These are phyloP conservation scores for Aspergillus pseudoglaucus DNA, from an alignment of 2,329 filamentous ascomycete genomes.

Conservation along the genomic window DNA sequence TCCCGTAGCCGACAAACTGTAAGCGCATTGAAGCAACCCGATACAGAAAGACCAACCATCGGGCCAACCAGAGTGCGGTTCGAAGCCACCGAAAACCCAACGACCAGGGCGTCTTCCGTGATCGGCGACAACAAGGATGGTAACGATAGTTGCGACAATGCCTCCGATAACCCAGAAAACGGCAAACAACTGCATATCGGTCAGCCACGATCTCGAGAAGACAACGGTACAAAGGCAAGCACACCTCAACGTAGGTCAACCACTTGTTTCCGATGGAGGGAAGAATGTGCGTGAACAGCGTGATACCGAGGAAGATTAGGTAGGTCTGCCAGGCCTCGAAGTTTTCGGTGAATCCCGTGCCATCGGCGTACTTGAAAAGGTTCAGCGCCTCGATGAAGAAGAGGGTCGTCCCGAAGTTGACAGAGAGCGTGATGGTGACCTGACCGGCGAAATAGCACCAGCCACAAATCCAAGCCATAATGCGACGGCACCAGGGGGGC, in stretches of 20 bases:
- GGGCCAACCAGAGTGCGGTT: constrained; percentile 63
- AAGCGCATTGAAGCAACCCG: constrained; percentile 58
- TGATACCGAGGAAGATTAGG: constrained; percentile 63
- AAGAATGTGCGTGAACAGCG: constrained; percentile 50
- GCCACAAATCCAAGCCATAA: constrained; percentile 62
- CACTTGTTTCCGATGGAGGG: constrained; percentile 49
- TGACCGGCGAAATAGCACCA: constrained; percentile 73
- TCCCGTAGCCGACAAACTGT: constrained; percentile 63
- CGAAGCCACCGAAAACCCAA: constrained; percentile 50
- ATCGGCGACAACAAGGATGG: constrained; percentile 63
- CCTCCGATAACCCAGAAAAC: constrained; percentile 63
- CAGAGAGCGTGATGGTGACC: constrained; percentile 68
- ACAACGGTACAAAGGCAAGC: constrained; percentile 22
- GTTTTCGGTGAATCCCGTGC: constrained; percentile 49
- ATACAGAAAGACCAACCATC: constrained; percentile 65
- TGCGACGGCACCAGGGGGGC: constrained; percentile 56
- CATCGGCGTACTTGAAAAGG: constrained; percentile 45
- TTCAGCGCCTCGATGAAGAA: constrained; percentile 52
- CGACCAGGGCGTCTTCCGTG: constrained; percentile 57
- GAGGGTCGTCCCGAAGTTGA: constrained; percentile 62
- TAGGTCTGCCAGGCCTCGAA: constrained; percentile 58
- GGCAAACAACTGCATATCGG: constrained; percentile 69
- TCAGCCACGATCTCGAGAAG: constrained; percentile 35
- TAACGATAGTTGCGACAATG: constrained; percentile 58
- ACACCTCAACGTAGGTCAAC: constrained; percentile 59